Evolutionary conservation across 164 flowering plant genomes (phyloP), one percentile per base, ranked within the genome.

Genomic region (Umbellularia californica): DNA sequence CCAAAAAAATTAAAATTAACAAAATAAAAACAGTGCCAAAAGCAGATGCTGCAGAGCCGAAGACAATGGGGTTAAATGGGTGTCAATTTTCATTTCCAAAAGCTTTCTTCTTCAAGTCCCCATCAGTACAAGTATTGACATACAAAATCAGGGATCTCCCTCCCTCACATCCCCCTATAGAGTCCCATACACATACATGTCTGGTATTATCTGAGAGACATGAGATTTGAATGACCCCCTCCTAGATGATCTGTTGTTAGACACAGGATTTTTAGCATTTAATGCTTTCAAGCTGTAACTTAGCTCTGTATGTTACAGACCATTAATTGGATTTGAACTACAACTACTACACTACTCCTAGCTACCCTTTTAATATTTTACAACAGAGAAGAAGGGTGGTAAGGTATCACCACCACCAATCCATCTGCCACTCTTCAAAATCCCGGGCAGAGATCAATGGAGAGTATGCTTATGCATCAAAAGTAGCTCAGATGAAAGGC

Each of bases 291-390:
- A 13, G 58, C 67, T 83, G 75, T 72, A 68, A 73, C 79, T 76
- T 78, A 68, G 81, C 83, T 80, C 83, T 76, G 41, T 85, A 87
- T 86, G 88, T 79, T 88, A 88, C 89, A 87, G 91, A 82, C 78
- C 88, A 85, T 80, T 41, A 41, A 41, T 41, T 7, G 47, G 47
- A 41, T 41, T 41, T 41, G 6, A 14, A 13, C 60, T 55, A 55
- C 60, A 13, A 5, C 47, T 41, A 41, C 60, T 55, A 55, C 19
- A 14, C 3, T 55, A 55, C 3, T 55, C n/a, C 17, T 14, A 55
- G n/a, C 17, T 20, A 55, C 69, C 72, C 81, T 83, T 81, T 87
- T 81, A 84, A 84, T 88, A 86, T 82, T 85, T 80, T 85, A 85
- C 89, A 86, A 79, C 83, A 85, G 73, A 83, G 25, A 77, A 78